phyloP scores from a whole-genome alignment of 2,329 filamentous ascomycete genomes.

The Xenoacremonium recifei region DNA sequence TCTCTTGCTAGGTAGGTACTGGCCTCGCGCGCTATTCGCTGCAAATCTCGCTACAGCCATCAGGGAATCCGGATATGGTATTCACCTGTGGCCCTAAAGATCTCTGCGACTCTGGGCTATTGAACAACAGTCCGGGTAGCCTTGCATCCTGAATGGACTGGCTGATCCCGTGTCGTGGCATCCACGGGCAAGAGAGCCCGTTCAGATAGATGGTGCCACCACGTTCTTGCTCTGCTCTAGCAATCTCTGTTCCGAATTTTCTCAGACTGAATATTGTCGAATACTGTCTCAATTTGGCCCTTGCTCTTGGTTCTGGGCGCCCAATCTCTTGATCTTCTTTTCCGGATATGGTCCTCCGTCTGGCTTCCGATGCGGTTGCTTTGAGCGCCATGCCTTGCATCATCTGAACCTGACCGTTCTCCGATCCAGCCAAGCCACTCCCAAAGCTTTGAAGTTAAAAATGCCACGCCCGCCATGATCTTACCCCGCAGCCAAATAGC shows the following conservation, averaged over 20 bases:
- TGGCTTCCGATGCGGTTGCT: slow-evolving; percentile 19
- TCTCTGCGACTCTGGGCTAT: slow-evolving; percentile 48
- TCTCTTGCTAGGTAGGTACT: slow-evolving; percentile 65
- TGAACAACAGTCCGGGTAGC: slow-evolving; percentile 34
- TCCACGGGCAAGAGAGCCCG: slow-evolving; percentile 26
- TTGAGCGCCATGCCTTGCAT: slow-evolving; percentile 22
- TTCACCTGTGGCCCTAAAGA: slow-evolving; percentile 41
- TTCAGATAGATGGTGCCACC: slow-evolving; percentile 24
- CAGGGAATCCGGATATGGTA: slow-evolving; percentile 38
- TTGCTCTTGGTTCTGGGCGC: slow-evolving; percentile 18
- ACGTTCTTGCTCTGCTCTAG: slow-evolving; percentile 24
- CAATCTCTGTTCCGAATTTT: too few relatives aligned
- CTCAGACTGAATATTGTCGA: slow-evolving; percentile 15
- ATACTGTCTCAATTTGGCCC: slow-evolving; percentile 20
- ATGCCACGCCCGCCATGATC: slow-evolving; percentile 19
- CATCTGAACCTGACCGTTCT: slow-evolving; percentile 24
- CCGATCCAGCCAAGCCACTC: slow-evolving; percentile 27
- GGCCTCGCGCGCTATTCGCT: slow-evolving; percentile 60
- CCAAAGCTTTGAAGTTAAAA: slow-evolving; percentile 18
- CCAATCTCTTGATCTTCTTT: slow-evolving; percentile 19
- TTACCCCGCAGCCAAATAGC: slow-evolving; percentile 14
- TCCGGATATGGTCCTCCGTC: slow-evolving; percentile 20
- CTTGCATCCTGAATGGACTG: slow-evolving; percentile 32
- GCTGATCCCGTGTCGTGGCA: slow-evolving; percentile 27
- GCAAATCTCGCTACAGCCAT: slow-evolving; percentile 54